phyloP scores from a whole-genome alignment of 768 basidiomycete species.

The Candolleomyces efflorescens region DNA sequence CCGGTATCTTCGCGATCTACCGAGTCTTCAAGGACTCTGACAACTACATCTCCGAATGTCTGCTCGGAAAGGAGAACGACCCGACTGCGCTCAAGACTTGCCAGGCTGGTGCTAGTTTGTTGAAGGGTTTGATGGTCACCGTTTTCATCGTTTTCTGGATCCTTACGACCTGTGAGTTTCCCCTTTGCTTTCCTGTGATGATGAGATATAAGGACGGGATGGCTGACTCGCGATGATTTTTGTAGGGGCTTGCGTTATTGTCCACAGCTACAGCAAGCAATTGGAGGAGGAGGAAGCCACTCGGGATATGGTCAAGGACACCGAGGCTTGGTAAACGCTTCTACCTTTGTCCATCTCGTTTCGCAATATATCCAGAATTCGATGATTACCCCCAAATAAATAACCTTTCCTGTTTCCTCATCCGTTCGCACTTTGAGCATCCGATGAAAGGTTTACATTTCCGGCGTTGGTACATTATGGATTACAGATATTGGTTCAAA shows the following conservation, averaged over 20 bases:
- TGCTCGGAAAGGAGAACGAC: constrained; percentile 25
- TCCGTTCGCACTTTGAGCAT: background rate
- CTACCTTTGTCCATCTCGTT: background rate
- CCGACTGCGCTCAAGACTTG: constrained; percentile 29
- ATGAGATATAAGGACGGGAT: no score
- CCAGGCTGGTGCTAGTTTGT: constrained; percentile 31
- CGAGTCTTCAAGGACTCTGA: constrained; percentile 38
- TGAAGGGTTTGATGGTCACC: constrained; percentile 38
- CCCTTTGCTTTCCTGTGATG: background rate
- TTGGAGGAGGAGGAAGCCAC: constrained; percentile 39
- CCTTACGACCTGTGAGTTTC: constrained; percentile 42
- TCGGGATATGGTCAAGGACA: constrained; percentile 37
- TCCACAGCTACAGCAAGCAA: constrained; percentile 40
- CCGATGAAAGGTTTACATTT: background rate
- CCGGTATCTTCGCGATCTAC: constrained; percentile 40
- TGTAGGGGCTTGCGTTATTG: constrained; percentile 45
- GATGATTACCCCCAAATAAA: background rate
- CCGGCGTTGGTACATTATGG: background rate
- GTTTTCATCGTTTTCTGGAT: constrained; percentile 43
- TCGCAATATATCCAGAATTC: background rate
- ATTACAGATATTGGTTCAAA: background rate
- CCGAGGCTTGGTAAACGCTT: constrained; percentile 37
- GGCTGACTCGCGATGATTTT: background rate
- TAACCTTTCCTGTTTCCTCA: background rate
- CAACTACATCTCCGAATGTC: constrained; percentile 34